A percentile compares a stretch with the other conserved stretches of the same genome.
phyloP scores from a whole-genome alignment of 1,139 yeast genomes.

The Geotrichum carabidarum region DNA sequence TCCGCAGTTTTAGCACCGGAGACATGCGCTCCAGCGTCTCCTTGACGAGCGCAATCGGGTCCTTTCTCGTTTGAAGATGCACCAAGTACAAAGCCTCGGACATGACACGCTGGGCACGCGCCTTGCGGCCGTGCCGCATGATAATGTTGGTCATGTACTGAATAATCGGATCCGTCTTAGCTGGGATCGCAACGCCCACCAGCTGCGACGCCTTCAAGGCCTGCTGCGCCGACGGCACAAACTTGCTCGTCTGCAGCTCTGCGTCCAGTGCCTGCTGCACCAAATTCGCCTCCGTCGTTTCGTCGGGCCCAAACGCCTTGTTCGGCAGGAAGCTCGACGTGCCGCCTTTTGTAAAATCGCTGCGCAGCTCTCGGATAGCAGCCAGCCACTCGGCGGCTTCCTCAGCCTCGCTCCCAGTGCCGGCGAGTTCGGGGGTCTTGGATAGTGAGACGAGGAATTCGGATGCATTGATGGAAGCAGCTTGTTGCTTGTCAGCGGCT shows the following conservation, averaged over 20 bases:
- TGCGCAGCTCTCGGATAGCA: constrained; percentile 54
- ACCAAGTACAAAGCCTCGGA: constrained; percentile 77
- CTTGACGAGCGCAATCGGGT: constrained; percentile 73
- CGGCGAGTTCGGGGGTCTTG: constrained; percentile 15
- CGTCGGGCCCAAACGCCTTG: constrained; percentile 34
- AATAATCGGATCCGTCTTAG: constrained; percentile 61
- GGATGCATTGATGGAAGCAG: constrained; percentile 17
- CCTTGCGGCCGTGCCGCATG: constrained; percentile 90
- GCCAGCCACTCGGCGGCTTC: constrained; percentile 64
- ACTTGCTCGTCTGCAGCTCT: constrained; percentile 19
- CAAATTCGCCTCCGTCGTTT: constrained; percentile 27
- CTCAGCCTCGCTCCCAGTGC: constrained; percentile 46
- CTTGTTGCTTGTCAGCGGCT: not conserved
- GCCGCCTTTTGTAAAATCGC: constrained; percentile 41
- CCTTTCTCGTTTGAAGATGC: constrained; percentile 61
- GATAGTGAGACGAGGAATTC: constrained; percentile 19
- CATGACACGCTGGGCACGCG: constrained; percentile 68
- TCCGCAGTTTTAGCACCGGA: constrained; percentile 75
- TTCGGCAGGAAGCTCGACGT: constrained; percentile 29
- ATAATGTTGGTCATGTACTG: constrained; percentile 77
- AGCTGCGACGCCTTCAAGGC: constrained; percentile 49
- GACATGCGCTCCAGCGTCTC: constrained; percentile 75
- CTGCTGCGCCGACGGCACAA: constrained; percentile 56
- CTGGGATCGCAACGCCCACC: constrained; percentile 54
- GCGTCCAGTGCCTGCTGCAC: constrained; percentile 25